These are phyloP conservation scores for Filosporella fistucella DNA, from an alignment of 495 filamentous ascomycete genomes.

Conservation along the genomic window DNA sequence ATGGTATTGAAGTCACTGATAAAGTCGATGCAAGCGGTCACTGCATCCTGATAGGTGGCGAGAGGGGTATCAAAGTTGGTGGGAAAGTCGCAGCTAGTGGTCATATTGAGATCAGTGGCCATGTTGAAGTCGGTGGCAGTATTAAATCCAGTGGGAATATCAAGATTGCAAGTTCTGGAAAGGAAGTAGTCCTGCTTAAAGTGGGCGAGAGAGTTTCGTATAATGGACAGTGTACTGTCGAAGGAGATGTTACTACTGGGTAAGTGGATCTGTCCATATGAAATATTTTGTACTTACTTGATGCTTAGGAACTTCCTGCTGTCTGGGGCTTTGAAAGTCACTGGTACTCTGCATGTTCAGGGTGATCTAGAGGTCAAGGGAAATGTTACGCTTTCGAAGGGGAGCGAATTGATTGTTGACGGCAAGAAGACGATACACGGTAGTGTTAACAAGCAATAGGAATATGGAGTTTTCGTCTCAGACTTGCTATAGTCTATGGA, in stretches of 20 bases:
- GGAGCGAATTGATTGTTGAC: constrained; percentile 16
- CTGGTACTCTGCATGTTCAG: constrained; percentile 10
- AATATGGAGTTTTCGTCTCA: no score
- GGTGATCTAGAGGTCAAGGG: constrained; percentile 18
- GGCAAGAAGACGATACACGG: constrained; percentile 21
- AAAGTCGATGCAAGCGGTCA: constrained; percentile 10
- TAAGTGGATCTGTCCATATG: constrained; percentile 2
- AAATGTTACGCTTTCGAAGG: constrained; percentile 2
- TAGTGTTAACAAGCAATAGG: constrained; percentile 2
- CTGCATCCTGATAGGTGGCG: constrained; percentile 4
- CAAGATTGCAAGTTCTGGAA: not conserved
- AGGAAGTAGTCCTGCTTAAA: no score
- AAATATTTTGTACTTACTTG: not conserved
- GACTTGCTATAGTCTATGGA: no score
- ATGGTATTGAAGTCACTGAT: constrained; percentile 7
- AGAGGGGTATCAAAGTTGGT: constrained; percentile 2
- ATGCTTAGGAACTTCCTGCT: constrained; percentile 5
- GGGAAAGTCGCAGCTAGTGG: constrained; percentile 12
- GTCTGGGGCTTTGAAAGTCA: constrained; percentile 2
- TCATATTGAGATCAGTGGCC: constrained; percentile 10
- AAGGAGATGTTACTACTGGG: constrained; percentile 10
- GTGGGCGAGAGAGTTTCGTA: constrained; percentile 7
- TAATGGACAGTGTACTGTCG: not conserved
- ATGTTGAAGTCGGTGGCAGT: constrained; percentile 10
- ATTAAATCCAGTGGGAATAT: constrained; percentile 3